A percentile compares a stretch with the other conserved stretches of the same genome.
Evolutionary conservation across 257 asterid species (phyloP).

Genomic region (Solanum etuberosum): DNA sequence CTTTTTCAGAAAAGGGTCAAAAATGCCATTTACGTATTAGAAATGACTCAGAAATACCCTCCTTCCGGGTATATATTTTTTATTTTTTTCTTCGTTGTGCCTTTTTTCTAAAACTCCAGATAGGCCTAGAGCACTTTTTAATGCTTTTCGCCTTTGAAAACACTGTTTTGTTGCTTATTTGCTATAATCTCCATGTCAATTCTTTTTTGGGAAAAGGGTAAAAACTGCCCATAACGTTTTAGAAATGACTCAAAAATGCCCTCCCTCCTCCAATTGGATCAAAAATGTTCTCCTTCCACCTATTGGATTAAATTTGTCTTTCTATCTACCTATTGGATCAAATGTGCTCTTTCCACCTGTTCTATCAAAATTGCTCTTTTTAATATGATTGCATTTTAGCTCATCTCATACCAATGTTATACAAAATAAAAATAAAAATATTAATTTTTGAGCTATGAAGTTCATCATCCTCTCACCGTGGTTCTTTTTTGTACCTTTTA

Average conservation of each 20-base stretch:
- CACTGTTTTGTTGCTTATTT: not conserved
- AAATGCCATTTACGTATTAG: no score
- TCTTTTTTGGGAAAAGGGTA: not conserved
- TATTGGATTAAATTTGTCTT: not conserved
- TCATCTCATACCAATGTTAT: not conserved
- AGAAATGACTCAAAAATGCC: not conserved
- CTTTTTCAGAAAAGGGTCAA: not conserved
- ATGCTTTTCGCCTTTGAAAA: not conserved
- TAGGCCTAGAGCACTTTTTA: not conserved
- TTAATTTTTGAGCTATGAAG: not conserved
- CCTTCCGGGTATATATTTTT: not conserved
- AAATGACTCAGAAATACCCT: not conserved
- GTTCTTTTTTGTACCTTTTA: not conserved
- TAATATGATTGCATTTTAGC: not conserved
- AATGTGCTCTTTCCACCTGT: not conserved
- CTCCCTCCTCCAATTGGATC: not conserved
- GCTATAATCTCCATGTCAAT: not conserved
- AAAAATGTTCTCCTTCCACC: not conserved
- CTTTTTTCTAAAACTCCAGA: not conserved
- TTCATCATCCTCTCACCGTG: not conserved
- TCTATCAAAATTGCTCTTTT: not conserved
- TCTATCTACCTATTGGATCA: not conserved
- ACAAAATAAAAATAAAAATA: not conserved
- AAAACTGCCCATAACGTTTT: not conserved
- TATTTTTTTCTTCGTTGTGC: not conserved